Conservation (phyloP, 176 grass and related monocot genomes). For the Hyparrhenia diplandra region DNA sequence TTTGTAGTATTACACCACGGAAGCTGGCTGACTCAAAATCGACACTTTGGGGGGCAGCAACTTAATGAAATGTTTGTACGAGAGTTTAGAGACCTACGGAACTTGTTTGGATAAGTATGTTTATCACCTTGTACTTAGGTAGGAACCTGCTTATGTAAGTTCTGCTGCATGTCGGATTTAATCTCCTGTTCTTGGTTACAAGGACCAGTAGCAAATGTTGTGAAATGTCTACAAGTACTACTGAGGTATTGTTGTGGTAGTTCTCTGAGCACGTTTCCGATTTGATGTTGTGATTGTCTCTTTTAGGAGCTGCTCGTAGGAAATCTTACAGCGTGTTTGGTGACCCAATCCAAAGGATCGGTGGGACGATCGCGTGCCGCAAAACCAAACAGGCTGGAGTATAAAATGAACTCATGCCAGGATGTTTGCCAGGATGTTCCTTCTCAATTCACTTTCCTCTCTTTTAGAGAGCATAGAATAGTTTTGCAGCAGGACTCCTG, state of each 20-base stretch:
- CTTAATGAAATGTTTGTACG: conserved; percentile 6
- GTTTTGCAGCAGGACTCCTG: background rate
- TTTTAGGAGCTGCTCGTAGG: too few species aligned
- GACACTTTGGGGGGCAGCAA: conserved; percentile 18
- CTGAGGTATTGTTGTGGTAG: background rate
- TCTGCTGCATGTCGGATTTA: background rate
- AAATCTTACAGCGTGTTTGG: too few species aligned
- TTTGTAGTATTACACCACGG: conserved; percentile 7
- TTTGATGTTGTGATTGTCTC: background rate
- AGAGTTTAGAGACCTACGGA: background rate
- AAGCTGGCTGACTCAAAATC: conserved; percentile 1
- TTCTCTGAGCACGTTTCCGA: background rate
- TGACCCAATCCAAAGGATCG: too few species aligned
- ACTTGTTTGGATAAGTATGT: conserved; percentile 13
- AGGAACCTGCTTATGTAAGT: conserved; percentile 29
- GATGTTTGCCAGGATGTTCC: background rate
- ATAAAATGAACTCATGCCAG: background rate
- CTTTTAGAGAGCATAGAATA: background rate
- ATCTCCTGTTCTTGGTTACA: background rate
- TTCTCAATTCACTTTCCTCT: background rate
- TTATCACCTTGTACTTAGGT: conserved; percentile 17
- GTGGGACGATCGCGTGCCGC: too few species aligned
- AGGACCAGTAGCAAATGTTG: background rate
- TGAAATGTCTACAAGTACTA: background rate
- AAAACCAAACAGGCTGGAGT: too few species aligned